Evolutionary conservation across 208 protist species (phyloP).

Genomic region (Phytomonas sp.): DNA sequence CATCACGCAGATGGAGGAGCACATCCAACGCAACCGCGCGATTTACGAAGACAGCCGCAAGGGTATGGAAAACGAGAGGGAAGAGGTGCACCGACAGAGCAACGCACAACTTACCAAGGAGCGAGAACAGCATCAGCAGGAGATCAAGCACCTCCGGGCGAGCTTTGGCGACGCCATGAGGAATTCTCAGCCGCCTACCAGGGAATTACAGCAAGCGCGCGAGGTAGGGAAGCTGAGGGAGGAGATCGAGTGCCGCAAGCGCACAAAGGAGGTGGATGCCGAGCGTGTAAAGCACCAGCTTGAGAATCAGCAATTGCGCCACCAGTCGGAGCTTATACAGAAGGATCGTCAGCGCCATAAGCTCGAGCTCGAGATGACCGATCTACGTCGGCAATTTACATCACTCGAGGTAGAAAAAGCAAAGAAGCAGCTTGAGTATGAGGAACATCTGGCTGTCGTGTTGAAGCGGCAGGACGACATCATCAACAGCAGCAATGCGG

Average conservation of each 20-base stretch:
- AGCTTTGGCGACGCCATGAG: slow-evolving; percentile 21
- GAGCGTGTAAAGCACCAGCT: slow-evolving; percentile 31
- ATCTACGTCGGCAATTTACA: slow-evolving; percentile 25
- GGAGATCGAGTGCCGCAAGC: slow-evolving; percentile 31
- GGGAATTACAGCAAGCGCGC: slow-evolving; percentile 33
- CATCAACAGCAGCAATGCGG: slow-evolving; percentile 31
- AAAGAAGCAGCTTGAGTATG: slow-evolving; percentile 38
- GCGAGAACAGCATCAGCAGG: slow-evolving; percentile 28
- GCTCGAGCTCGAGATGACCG: slow-evolving; percentile 37
- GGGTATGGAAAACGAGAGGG: slow-evolving; percentile 35
- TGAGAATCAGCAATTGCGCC: slow-evolving; percentile 31
- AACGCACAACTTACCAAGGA: slow-evolving; percentile 20
- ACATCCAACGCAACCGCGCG: slow-evolving; percentile 39
- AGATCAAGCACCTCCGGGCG: slow-evolving; percentile 34
- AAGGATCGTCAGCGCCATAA: slow-evolving; percentile 53
- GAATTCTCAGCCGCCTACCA: slow-evolving; percentile 29
- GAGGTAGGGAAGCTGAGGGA: slow-evolving; percentile 29
- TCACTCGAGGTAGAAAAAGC: slow-evolving; percentile 32
- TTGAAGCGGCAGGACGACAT: slow-evolving; percentile 55
- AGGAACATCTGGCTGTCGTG: slow-evolving; percentile 51
- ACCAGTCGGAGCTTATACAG: slow-evolving; percentile 42
- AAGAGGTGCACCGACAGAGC: slow-evolving; percentile 21
- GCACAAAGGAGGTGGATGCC: slow-evolving; percentile 29
- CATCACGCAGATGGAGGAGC: slow-evolving; percentile 29
- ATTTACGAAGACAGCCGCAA: slow-evolving; percentile 38